Conservation (phyloP, 495 filamentous ascomycete genomes). For the Collariella sp. region DNA sequence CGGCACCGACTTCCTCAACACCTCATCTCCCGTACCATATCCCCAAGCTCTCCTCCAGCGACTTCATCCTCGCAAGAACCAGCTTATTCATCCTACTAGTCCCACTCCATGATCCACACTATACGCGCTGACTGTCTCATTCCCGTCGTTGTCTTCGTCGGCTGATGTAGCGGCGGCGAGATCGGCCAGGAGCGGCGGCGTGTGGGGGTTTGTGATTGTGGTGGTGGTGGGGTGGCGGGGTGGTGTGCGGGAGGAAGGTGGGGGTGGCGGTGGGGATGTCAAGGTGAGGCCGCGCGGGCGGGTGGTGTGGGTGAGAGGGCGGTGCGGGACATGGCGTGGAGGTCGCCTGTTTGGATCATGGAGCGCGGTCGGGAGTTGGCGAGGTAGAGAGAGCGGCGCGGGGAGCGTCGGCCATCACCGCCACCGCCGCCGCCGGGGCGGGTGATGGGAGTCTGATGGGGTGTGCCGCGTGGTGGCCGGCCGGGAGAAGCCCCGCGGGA, state of each 20-base stretch:
- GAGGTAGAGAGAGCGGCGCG: slow-evolving; percentile 37
- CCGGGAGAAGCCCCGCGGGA: slow-evolving; percentile 19
- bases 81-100: slow-evolving; percentile 63
- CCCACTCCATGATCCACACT: not conserved
- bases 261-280: slow-evolving; percentile 13
- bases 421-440: slow-evolving; percentile 4
- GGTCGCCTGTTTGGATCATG: slow-evolving; percentile 42
- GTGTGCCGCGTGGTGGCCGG: slow-evolving; percentile 31
- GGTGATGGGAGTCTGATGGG: slow-evolving; percentile 33
- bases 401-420: slow-evolving; percentile 40
- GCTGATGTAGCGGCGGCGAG: slow-evolving; percentile 45
- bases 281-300: slow-evolving; percentile 12
- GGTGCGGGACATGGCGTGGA: slow-evolving; percentile 41
- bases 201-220: not conserved
- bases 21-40: slow-evolving; percentile 80
- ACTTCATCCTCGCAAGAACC: slow-evolving; percentile 88
- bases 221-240: too few relatives aligned
- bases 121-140: not conserved
- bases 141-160: slow-evolving; percentile 10
- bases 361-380: slow-evolving; percentile 38
- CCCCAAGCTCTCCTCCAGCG: slow-evolving; percentile 79
- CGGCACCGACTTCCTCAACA: slow-evolving; percentile 39
- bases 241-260: too few relatives aligned
- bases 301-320: slow-evolving; percentile 15
- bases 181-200: slow-evolving; percentile 34